Evolutionary conservation across 1,284 basidiomycete species (phyloP).

Genomic region (Trametes polyzona): DNA sequence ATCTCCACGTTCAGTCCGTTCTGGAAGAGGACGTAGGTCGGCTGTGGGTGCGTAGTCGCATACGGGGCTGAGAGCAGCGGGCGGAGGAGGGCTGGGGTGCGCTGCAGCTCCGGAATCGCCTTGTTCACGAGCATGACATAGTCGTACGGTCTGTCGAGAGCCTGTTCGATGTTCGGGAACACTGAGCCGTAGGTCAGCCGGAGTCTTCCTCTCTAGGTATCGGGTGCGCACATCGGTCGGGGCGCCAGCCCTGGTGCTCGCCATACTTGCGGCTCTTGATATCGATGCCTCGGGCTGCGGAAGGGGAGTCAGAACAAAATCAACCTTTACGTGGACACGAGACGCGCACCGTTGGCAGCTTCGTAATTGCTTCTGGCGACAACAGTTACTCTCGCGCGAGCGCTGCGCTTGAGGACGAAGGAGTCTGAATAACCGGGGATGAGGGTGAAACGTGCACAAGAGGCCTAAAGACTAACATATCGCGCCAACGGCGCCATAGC

Average conservation of each 20-base stretch:
- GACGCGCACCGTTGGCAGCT: constrained; percentile 50
- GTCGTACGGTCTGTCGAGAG: constrained; percentile 63
- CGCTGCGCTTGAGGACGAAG: constrained; percentile 63
- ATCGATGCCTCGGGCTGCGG: constrained; percentile 57
- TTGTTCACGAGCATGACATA: constrained; percentile 77
- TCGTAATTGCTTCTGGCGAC: constrained; percentile 78
- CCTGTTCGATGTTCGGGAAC: constrained; percentile 58
- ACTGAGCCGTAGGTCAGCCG: constrained; percentile 42
- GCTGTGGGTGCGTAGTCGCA: constrained; percentile 49
- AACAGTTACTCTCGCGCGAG: constrained; percentile 68
- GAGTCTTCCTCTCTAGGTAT: neutral
- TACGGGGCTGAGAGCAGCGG: constrained; percentile 61
- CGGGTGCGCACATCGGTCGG: constrained; percentile 56
- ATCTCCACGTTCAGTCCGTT: constrained; percentile 79
- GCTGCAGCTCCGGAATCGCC: constrained; percentile 68
- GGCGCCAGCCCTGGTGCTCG: constrained; percentile 59
- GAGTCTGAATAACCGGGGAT: constrained; percentile 47
- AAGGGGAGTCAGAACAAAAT: neutral
- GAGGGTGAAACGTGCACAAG: neutral
- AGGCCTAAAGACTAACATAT: constrained; percentile 47
- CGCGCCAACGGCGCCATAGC: constrained; percentile 60
- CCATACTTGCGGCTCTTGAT: constrained; percentile 67
- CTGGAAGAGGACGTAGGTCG: constrained; percentile 72
- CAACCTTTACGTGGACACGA: neutral
- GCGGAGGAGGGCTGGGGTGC: constrained; percentile 59